Conservation (phyloP, 805 yeast genomes). For the Candida bentonensis region DNA sequence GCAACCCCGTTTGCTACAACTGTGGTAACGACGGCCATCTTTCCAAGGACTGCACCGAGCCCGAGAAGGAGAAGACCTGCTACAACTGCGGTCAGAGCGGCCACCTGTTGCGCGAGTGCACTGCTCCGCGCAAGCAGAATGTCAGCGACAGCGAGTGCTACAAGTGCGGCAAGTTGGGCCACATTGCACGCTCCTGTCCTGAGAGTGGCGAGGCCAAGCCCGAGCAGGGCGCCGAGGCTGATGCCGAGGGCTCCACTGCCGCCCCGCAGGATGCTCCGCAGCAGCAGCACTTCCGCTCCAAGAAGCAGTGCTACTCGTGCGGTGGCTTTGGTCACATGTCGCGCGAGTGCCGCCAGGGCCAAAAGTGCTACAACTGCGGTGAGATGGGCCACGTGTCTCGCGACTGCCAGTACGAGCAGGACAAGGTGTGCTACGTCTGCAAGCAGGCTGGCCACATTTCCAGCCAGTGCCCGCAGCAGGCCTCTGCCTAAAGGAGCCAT, state of each 20-base stretch:
- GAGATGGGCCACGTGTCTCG: constrained; percentile 41
- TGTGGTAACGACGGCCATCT: constrained; percentile 49
- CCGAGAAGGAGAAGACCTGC: constrained; percentile 75
- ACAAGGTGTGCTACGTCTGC: constrained; percentile 60
- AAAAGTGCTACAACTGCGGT: constrained; percentile 88
- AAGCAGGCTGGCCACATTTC: constrained; percentile 80
- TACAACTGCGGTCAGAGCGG: constrained; percentile 88
- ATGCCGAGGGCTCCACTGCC: constrained; percentile 25
- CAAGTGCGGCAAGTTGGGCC: constrained; percentile 86
- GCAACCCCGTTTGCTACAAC: constrained; percentile 25
- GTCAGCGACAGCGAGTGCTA: constrained; percentile 44
- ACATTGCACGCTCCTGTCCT: constrained; percentile 73
- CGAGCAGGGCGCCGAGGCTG: constrained; percentile 57
- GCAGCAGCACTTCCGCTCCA: neutral
- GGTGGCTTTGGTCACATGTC: constrained; percentile 80
- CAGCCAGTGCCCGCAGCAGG: constrained; percentile 54
- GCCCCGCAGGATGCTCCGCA: neutral
- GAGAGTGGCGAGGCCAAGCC: constrained; percentile 31
- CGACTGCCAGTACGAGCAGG: constrained; percentile 53
- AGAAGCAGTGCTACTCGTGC: constrained; percentile 72
- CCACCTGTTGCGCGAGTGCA: constrained; percentile 77
- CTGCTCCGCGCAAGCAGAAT: neutral
- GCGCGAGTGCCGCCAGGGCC: constrained; percentile 59
- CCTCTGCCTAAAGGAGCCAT: no score
- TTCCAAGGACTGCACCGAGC: constrained; percentile 79